Evolutionary conservation across 2,329 filamentous ascomycete genomes (phyloP), one percentile per base, ranked within the genome.

Genomic region (Ascochyta pisi): DNA sequence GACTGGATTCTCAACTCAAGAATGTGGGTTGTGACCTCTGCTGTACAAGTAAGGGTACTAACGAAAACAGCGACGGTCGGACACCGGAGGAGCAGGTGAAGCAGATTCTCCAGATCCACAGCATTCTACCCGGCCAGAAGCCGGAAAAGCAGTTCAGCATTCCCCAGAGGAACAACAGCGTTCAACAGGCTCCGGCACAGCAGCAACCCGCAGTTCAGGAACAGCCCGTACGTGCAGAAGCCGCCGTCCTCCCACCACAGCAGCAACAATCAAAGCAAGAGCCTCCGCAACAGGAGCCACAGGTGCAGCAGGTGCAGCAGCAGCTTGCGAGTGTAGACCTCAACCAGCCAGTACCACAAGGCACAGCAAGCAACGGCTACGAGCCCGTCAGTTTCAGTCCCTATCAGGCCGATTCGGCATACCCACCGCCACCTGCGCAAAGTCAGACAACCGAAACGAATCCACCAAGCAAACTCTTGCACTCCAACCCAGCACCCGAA

Each of bases 1-100:
- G 95, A 98, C 76, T 99, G 92, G 91, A 93, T 98, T 69, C 90
- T 99, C 69, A 89, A 94, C 74, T 89, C 93, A 1, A 82, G 88
- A 52, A 85, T 99, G 92, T 96, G 77, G 76, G 86, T 71, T 41
- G 42, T 19, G 45, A 51, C 8, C 22, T 19, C 40, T 6, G 24
- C 3, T 15, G 7, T 27, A 2, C 22, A 2, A 12, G 15, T 16
- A 12, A 5, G 24, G 12, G 24, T 35, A 6, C 43, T 56, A 19
- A 56, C 38, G 10, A 12, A 13, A 15, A 8, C 45, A 70, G 70
- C 62, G 87, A 93, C 65, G 82, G 81, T 41, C 77, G 84, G 24
- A 84, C 89, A 4, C 86, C 91, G 0, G 79, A 89, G 64, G 83
- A 89, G 63, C 88, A 92, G 69, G 83, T 85, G 5, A 84, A 96